phyloP scores from a whole-genome alignment of 208 protist species.

The Angomonas ambiguus region DNA sequence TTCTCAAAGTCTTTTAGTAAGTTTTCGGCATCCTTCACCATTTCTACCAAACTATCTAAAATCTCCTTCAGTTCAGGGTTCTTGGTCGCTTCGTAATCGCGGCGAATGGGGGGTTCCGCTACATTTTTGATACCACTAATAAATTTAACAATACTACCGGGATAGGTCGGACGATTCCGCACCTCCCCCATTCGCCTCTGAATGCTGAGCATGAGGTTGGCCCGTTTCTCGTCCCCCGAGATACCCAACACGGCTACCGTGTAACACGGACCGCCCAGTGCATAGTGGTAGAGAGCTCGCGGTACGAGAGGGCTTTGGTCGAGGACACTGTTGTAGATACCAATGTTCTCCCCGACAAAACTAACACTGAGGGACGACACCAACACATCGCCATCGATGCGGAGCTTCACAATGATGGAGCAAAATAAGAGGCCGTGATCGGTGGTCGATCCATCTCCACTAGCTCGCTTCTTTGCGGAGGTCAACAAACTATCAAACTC shows the following conservation, averaged over 20 bases:
- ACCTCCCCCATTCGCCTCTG: conserved; percentile 62
- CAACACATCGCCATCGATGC: conserved; percentile 51
- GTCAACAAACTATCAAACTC: conserved; percentile 51
- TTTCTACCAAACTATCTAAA: conserved; percentile 54
- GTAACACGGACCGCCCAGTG: conserved; percentile 76
- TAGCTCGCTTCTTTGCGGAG: conserved; percentile 28
- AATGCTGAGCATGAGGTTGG: conserved; percentile 66
- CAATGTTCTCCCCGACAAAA: conserved; percentile 68
- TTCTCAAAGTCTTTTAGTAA: conserved; percentile 67
- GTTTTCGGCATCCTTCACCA: conserved; percentile 59
- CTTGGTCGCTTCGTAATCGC: conserved; percentile 36
- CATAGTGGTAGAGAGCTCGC: conserved; percentile 75
- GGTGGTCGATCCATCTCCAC: conserved; percentile 25
- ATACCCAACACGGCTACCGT: conserved; percentile 74
- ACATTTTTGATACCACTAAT: conserved; percentile 63
- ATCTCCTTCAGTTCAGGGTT: conserved; percentile 39
- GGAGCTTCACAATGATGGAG: conserved; percentile 67
- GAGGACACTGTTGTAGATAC: conserved; percentile 61
- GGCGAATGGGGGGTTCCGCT: conserved; percentile 45
- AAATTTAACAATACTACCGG: conserved; percentile 71
- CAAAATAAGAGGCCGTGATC: conserved; percentile 64
- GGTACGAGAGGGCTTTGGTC: conserved; percentile 61
- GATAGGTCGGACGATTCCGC: conserved; percentile 57
- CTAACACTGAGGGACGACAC: conserved; percentile 63
- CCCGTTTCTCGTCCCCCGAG: conserved; percentile 47